phyloP scores from a whole-genome alignment of 2,329 filamentous ascomycete genomes.

The Fusarium devonianum region DNA sequence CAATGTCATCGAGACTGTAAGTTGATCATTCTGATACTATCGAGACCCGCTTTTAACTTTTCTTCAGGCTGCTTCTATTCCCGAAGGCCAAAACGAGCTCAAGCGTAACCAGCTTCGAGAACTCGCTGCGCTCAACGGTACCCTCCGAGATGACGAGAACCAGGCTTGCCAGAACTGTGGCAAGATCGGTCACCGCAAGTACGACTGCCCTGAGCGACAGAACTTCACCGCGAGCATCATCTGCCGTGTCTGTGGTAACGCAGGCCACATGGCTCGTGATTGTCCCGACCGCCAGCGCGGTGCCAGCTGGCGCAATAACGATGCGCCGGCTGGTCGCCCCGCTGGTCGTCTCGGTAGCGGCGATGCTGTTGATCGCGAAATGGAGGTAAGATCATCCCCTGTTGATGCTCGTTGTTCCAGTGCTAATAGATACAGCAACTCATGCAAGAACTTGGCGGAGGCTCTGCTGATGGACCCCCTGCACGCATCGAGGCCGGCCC shows the following conservation, averaged over 20 bases:
- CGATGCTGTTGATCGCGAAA: constrained; percentile 90
- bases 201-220: constrained; percentile 95
- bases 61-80: constrained; percentile 91
- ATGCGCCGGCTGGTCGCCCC: constrained; percentile 56
- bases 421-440: constrained; percentile 74
- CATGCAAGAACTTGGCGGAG: constrained; percentile 92
- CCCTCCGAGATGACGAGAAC: constrained; percentile 97
- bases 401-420: constrained; percentile 2
- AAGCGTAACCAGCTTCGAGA: constrained; percentile 99
- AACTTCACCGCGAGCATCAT: constrained; percentile 99
- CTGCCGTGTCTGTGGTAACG: constrained; percentile 96
- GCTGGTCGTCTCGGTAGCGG: constrained; percentile 75
- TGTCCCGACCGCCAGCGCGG: constrained; percentile 94
- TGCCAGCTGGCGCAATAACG: constrained; percentile 88
- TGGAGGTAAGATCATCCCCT: constrained; percentile 72
- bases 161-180: constrained; percentile 99
- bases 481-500: constrained; percentile 89
- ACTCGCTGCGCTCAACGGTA: constrained; percentile 97
- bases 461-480: constrained; percentile 64
- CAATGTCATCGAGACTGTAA: constrained; percentile 97
- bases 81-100: constrained; percentile 97
- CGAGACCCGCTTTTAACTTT: constrained; percentile 36
- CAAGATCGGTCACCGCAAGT: constrained; percentile 98
- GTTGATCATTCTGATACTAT: no score
- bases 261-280: constrained; percentile 97